A percentile compares a stretch with the other conserved stretches of the same genome.
phyloP scores from a whole-genome alignment of 768 basidiomycete species.

The Phlegmacium glaucopus region DNA sequence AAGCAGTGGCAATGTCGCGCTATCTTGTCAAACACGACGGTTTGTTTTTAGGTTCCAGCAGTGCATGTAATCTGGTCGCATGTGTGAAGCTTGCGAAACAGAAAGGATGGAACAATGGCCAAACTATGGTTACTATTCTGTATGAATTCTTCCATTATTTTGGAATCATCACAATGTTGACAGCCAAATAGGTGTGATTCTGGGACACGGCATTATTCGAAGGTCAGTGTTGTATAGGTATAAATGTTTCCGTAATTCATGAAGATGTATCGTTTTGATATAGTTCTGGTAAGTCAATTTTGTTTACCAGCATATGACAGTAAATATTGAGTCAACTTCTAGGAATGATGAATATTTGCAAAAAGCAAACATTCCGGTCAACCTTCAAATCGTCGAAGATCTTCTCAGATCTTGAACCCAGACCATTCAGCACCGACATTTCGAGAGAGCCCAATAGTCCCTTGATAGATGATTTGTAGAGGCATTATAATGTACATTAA shows the following conservation, averaged over 20 bases:
- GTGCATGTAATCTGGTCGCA: constrained; percentile 94
- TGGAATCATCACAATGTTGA: not conserved
- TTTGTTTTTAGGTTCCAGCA: constrained; percentile 92
- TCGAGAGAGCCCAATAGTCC: no score
- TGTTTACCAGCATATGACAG: not conserved
- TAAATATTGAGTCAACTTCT: not conserved
- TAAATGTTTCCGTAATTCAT: not conserved
- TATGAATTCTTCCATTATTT: constrained; percentile 32
- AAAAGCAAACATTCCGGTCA: constrained; percentile 41
- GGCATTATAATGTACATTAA: not conserved
- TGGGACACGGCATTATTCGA: constrained; percentile 89
- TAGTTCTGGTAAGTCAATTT: constrained; percentile 41
- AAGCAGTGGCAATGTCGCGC: constrained; percentile 95
- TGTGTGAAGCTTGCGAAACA: constrained; percentile 77
- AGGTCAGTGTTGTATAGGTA: constrained; percentile 42
- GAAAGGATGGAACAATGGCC: constrained; percentile 64
- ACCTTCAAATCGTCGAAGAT: constrained; percentile 39
- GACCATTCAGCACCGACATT: constrained; percentile 4
- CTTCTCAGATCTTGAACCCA: constrained; percentile 26
- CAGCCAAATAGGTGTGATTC: constrained; percentile 72
- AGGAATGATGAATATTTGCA: constrained; percentile 56
- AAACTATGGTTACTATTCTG: constrained; percentile 84
- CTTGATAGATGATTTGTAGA: no score
- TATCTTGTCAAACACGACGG: constrained; percentile 90
- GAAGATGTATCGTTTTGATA: not conserved